Evolutionary conservation across 192 early-diverging fungal species (phyloP).

Genomic region (Fimicolochytrium jonesii): DNA sequence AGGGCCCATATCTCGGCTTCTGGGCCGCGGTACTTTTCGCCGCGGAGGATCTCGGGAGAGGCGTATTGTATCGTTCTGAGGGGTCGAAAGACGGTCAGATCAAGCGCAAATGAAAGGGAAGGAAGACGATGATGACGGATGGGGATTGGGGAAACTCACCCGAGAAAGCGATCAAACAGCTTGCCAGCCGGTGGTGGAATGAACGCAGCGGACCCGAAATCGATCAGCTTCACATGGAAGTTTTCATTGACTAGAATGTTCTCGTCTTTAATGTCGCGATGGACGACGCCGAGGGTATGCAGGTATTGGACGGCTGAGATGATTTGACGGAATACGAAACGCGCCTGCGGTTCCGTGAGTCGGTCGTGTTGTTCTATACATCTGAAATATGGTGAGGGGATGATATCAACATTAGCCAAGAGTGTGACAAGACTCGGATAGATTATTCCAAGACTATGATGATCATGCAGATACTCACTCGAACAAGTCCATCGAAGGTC

Average conservation of each 20-base stretch:
- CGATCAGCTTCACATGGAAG: constrained; percentile 48
- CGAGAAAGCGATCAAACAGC: constrained; percentile 40
- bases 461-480: too few relatives aligned
- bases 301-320: constrained; percentile 37
- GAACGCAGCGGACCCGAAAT: constrained; percentile 51
- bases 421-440: too few relatives aligned
- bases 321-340: constrained; percentile 37
- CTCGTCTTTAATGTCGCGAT: constrained; percentile 60
- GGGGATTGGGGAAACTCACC: not conserved
- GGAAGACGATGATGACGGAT: too few relatives aligned
- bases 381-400: too few relatives aligned
- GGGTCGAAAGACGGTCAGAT: not conserved
- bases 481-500: constrained; percentile 45
- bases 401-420: too few relatives aligned
- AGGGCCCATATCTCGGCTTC: constrained; percentile 58
- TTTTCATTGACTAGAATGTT: constrained; percentile 54
- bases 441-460: too few relatives aligned
- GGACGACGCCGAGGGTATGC: constrained; percentile 42
- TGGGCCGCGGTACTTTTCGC: constrained; percentile 44
- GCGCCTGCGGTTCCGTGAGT: constrained; percentile 31
- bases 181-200: constrained; percentile 13
- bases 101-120: not conserved
- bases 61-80: constrained; percentile 47
- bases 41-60: constrained; percentile 50
- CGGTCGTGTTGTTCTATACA: constrained; percentile 45